A percentile compares a stretch with the other conserved stretches of the same genome.
These are phyloP conservation scores for Solioccasus polychromus DNA, from an alignment of 768 basidiomycete genomes.

Conservation along the genomic window DNA sequence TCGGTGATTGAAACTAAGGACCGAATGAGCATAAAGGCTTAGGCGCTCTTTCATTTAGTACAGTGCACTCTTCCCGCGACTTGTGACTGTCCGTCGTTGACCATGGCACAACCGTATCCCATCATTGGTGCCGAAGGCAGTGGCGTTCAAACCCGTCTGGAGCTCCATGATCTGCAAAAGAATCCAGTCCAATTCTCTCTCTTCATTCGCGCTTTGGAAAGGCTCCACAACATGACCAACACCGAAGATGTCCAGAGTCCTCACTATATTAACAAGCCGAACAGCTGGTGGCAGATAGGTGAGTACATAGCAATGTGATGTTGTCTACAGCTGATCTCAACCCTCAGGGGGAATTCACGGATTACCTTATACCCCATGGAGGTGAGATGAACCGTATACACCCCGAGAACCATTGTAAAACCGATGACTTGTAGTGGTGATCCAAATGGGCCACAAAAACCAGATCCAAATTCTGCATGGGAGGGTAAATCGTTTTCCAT, in stretches of 20 bases:
- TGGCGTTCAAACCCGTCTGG: conserved; percentile 13
- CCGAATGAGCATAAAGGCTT: too few species aligned
- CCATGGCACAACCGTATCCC: conserved; percentile 13
- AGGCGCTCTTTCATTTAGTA: too few species aligned
- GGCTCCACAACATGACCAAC: conserved; percentile 3
- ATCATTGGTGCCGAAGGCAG: conserved; percentile 2
- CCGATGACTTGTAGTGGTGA: conserved; percentile 13
- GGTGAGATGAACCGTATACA: neutral
- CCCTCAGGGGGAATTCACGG: conserved; percentile 16
- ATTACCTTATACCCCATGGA: conserved; percentile 13
- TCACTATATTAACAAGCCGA: conserved; percentile 13
- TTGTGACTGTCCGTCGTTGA: too few species aligned
- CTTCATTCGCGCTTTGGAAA: conserved; percentile 15
- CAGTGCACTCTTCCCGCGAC: too few species aligned
- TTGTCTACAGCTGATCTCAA: neutral
- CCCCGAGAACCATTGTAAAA: neutral
- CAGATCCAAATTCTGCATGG: conserved; percentile 6
- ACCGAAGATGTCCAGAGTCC: neutral
- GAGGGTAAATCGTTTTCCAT: conserved; percentile 1
- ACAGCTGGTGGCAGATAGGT: conserved; percentile 23
- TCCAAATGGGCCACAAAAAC: conserved; percentile 8
- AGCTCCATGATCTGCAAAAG: conserved; percentile 13
- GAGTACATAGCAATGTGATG: neutral
- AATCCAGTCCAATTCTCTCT: conserved; percentile 16
- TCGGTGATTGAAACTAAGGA: too few species aligned